A percentile compares a stretch with the other conserved stretches of the same genome.
phyloP scores from a whole-genome alignment of 78 protist species.

The slime mould (Dictyostelium discoideum) region DNA sequence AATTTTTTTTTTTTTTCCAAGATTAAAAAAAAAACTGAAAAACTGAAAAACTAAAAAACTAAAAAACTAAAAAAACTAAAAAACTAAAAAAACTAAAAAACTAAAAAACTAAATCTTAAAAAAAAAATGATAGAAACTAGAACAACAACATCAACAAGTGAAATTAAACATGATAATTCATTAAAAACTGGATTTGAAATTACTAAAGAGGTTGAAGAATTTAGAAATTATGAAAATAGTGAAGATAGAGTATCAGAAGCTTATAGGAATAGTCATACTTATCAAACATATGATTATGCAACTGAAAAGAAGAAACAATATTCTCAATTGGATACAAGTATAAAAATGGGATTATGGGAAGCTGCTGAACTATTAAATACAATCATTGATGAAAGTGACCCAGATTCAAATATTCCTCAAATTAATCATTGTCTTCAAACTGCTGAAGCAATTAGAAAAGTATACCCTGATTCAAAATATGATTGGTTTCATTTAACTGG shows the following conservation, averaged over 20 bases:
- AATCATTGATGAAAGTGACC: constrained; percentile 86
- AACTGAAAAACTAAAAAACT: too few relatives aligned
- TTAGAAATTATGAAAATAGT: constrained; percentile 80
- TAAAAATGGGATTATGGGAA: constrained; percentile 75
- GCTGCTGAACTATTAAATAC: constrained; percentile 73
- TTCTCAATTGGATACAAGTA: neutral
- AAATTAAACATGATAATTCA: neutral
- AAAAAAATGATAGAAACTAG: neutral
- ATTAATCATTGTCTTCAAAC: constrained; percentile 91
- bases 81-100: too few relatives aligned
- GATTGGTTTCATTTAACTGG: constrained; percentile 94
- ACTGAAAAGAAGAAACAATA: neutral
- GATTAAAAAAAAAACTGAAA: too few relatives aligned
- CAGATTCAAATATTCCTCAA: constrained; percentile 89
- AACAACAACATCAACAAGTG: neutral
- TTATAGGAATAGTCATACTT: constrained; percentile 60
- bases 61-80: too few relatives aligned
- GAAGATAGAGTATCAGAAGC: constrained; percentile 39
- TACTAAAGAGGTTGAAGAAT: constrained; percentile 43
- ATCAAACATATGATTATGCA: constrained; percentile 77
- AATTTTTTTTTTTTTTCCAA: too few relatives aligned
- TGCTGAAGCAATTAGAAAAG: constrained; percentile 89
- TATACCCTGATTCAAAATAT: constrained; percentile 77
- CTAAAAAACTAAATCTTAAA: too few relatives aligned
- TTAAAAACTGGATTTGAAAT: neutral